Conservation (phyloP, 768 basidiomycete species). For the Mycena leptocephala region DNA sequence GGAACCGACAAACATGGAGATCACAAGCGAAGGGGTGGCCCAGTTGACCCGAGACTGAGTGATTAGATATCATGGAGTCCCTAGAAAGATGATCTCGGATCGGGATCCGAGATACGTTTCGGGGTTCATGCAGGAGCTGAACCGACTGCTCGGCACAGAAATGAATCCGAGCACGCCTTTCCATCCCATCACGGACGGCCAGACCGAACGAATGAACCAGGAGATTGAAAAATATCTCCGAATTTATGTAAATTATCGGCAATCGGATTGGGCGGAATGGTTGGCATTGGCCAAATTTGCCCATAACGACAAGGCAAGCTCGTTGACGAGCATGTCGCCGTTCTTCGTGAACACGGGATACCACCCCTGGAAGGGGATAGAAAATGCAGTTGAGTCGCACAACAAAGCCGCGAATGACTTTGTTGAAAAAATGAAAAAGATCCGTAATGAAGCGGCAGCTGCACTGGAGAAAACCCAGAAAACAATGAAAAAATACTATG, state of each 20-base stretch:
- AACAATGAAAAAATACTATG: too few relatives aligned
- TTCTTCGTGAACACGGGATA: too few relatives aligned
- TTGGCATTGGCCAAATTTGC: constrained; percentile 46
- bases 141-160: neutral
- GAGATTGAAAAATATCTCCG: constrained; percentile 44
- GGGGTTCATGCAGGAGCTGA: neutral
- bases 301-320: constrained; percentile 44
- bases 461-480: too few relatives aligned
- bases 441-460: too few relatives aligned
- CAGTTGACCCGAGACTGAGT: too few relatives aligned
- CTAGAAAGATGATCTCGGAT: neutral
- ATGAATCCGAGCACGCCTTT: constrained; percentile 10
- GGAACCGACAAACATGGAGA: too few relatives aligned
- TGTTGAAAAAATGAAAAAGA: too few relatives aligned
- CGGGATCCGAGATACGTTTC: neutral
- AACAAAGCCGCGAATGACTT: too few relatives aligned
- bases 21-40: too few relatives aligned
- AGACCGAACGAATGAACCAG: constrained; percentile 47
- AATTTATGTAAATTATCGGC: constrained; percentile 40
- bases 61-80: neutral
- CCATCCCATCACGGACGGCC: constrained; percentile 31
- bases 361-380: too few relatives aligned
- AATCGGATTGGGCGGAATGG: constrained; percentile 45
- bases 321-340: too few relatives aligned
- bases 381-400: neutral